Base-by-base conservation (phyloP, 192 early-diverging fungal genomes). In the Bifiguratus adelaidae region DNA sequence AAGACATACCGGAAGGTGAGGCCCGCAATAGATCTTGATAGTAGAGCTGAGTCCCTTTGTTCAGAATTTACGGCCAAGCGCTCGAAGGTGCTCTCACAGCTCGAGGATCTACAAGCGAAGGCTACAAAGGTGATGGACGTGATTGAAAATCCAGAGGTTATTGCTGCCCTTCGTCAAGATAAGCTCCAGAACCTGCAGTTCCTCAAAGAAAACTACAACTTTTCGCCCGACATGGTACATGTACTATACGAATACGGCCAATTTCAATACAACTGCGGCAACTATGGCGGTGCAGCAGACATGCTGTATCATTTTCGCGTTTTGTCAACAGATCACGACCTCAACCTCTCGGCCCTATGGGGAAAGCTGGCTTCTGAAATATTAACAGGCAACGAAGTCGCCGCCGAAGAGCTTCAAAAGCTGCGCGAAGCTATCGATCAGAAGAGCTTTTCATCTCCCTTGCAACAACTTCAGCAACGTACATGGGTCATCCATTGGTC, bases 321-420 rank as follows among this genome's bases (percentile, higher is more conserved):
- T 52, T 71, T 97, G 80, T 89, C 88, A 15, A 91, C 87, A 18
- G 91, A 97, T 65, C 55, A 71, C 41, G 88, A 89, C 47, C 78
- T 78, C 24, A 89, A 81, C 48, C 60, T 91, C 27, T 86, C 76
- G 37, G 91, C 95, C 23, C 70, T 92, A 49, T 97, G 95, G 95
- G 95, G 95, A 52, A 97, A 97, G 64, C 80, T 97, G 43, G 92
- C 89, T 9, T 82, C 87, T 19, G 95, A 97, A 53, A 96, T 97
- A 50, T 73, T 96, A 54, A 77, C 82, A 35, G 80, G 82, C 58
- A 93, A 95, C 79, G 95, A 90, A 91, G 92, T 96, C 37, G 93
- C 92, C 16, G 77, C 81, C 32, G 91, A 92, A 48, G 95, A 96
- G 57, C 69, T 97, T 47, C 73, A 78, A 59, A 83, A 81, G 49